Evolutionary conservation across 495 filamentous ascomycete species (phyloP), one percentile per base, ranked within the genome.

Genomic region (Rhizodiscina lignyota): DNA sequence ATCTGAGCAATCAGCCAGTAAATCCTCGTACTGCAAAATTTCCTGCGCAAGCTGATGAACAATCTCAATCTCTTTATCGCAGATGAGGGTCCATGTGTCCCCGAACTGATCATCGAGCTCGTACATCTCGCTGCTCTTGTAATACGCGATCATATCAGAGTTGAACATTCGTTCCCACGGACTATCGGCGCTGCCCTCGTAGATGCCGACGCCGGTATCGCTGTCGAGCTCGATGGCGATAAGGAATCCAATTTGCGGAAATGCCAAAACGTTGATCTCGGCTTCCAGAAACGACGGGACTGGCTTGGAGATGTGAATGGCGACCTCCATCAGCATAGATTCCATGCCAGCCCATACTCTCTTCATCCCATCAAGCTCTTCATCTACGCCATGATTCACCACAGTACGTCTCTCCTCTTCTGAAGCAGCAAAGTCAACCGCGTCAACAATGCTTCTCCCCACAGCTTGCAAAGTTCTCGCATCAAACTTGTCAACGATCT

Each of bases 241-340:
- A 13, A 94, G 68, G 54, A 92, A 97, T 2, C 89, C 91, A 11
- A 94, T 67, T 48, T 92, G 83, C 6, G 84, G 85, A 44, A 94
- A 83, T 52, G 86, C 86, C 16, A 91, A 78, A 33, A 79, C 74
- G 37, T 80, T 82, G 56, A 94, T 44, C 50, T 74, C 58, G 38
- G 74, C 50, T 56, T 66, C 56, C 50, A 79, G 45, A 43, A 60
- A 45, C 39, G 59, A 59, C 0, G 89, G 87, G 10, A 87, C 59
- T 1, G 63, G 67, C 8, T 48, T 53, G 3, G 71, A 64, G 34
- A 93, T 61, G 4, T 68, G 58, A 17, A 63, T 60, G n/a, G 71
- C 73, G 11, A 81, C 67, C 21, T 67, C 52, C 33, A 27, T 13
- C 24, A 27, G 24, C 13, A 27, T 13, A 8, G 6, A 13, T 27